phyloP scores from a whole-genome alignment of 495 filamentous ascomycete genomes.

The Trichoderma reesei region DNA sequence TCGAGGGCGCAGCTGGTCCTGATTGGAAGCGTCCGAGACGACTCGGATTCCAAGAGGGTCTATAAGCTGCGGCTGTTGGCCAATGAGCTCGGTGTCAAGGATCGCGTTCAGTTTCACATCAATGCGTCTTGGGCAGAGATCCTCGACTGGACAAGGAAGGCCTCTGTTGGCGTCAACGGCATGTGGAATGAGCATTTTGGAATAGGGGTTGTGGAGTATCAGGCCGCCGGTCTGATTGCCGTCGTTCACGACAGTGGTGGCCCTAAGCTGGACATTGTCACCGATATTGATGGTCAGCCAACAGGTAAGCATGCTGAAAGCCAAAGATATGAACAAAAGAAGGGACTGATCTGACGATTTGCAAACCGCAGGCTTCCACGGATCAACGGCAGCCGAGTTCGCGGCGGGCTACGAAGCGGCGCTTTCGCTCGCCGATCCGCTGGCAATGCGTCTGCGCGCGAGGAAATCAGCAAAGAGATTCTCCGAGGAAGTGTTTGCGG shows the following conservation, averaged over 20 bases:
- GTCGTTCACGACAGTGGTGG: conserved; percentile 91
- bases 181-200: conserved; percentile 99
- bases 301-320: conserved; percentile 43
- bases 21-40: conserved; percentile 78
- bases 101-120: conserved; percentile 73
- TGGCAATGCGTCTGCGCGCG: conserved; percentile 62
- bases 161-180: conserved; percentile 81
- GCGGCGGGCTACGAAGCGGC: conserved; percentile 69
- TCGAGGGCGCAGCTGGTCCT: conserved; percentile 61
- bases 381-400: conserved; percentile 64
- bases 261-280: conserved; percentile 86
- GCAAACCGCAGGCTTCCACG: conserved; percentile 59
- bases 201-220: conserved; percentile 96
- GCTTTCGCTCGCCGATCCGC: conserved; percentile 52
- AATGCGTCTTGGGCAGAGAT: conserved; percentile 85
- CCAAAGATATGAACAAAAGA: neutral
- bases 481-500: conserved; percentile 74
- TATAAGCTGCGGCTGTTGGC: conserved; percentile 84
- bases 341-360: neutral
- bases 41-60: conserved; percentile 73
- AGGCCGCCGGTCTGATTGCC: conserved; percentile 82
- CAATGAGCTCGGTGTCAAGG: conserved; percentile 77
- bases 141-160: conserved; percentile 59
- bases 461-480: conserved; percentile 69
- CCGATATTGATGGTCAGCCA: conserved; percentile 60